phyloP scores from a whole-genome alignment of 768 basidiomycete species.

The Paxillus involutus region DNA sequence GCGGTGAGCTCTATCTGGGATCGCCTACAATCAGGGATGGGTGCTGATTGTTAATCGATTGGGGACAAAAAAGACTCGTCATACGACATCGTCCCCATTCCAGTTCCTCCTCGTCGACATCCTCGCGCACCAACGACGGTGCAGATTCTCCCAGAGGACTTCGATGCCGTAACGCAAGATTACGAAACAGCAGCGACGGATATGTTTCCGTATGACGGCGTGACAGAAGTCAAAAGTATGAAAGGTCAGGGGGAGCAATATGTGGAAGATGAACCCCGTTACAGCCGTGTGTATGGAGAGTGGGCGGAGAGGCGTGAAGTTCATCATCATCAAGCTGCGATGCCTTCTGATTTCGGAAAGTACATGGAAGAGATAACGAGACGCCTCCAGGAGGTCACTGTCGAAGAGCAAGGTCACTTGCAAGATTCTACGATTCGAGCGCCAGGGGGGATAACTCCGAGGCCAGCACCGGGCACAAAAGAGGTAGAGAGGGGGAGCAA shows the following conservation, averaged over 20 bases:
- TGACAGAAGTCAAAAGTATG: conserved; percentile 21
- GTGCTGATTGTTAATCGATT: conserved; percentile 16
- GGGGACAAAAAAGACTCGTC: conserved; percentile 27
- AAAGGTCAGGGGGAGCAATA: conserved; percentile 8
- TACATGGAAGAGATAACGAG: conserved; percentile 33
- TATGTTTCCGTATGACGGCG: conserved; percentile 18
- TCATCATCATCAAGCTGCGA: conserved; percentile 21
- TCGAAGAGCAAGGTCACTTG: conserved; percentile 30
- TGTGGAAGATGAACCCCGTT: conserved; percentile 11
- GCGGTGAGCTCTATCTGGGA: conserved; percentile 20
- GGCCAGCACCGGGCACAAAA: conserved; percentile 14
- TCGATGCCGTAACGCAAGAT: conserved; percentile 30
- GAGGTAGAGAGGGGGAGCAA: conserved; percentile 28
- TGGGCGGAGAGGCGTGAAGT: conserved; percentile 30
- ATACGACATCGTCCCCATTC: conserved; percentile 29
- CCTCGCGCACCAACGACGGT: conserved; percentile 32
- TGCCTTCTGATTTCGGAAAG: conserved; percentile 25
- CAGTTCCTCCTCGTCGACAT: conserved; percentile 15
- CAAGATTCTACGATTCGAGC: conserved; percentile 15
- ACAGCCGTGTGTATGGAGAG: conserved; percentile 32
- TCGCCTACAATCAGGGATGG: neutral
- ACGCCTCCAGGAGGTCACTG: conserved; percentile 34
- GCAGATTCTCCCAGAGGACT: conserved; percentile 31
- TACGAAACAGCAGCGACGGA: conserved; percentile 28
- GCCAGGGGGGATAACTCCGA: conserved; percentile 2